Evolutionary conservation across 2,329 filamentous ascomycete genomes (phyloP), one percentile per base, ranked within the genome.

Genomic region (Daldinia sp.): DNA sequence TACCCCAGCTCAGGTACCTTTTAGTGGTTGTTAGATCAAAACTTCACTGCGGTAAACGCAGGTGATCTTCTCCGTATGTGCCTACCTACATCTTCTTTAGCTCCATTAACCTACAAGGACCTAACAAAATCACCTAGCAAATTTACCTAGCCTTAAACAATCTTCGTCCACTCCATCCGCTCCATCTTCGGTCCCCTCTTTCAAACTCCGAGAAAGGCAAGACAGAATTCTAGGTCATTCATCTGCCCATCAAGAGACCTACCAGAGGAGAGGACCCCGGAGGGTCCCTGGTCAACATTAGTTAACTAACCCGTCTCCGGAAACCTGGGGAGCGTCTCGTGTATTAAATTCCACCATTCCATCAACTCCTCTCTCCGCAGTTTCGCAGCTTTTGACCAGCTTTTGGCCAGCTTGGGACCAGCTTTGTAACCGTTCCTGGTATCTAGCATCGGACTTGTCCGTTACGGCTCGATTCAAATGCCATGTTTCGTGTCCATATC

Each of bases 151-250:
- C 58, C 54, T 45, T 49, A 35, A 50, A 39, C 54, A 32, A 50
- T 52, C 56, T 58, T 61, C 53, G 56, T 25, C 35, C 35, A 41
- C 53, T 35, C 32, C 35, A 58, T 45, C 49, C 39, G 53, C 55
- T 49, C 52, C 54, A 57, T 62, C 54, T 57, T 59, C 45, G 41
- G 51, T 62, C 63, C 62, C 64, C 58, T 65, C 64, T 58, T 63
- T 55, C 25, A 9, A 51, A 68, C 61, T 57, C 70, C 68, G 61
- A 70, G 67, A 66, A 68, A 60, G 68, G 64, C 61, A 68, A 68
- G 57, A 21, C 45, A 11, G 29, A 30, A 56, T 55, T 66, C 60
- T 54, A 51, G 56, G 52, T n/a, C n/a, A n/a, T 13, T 60, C 55
- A 50, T 30, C 43, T 27, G 15, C 19, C 45, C n/a, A n/a, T n/a